Evolutionary conservation across 1,284 basidiomycete genomes (phyloP), one percentile per base, ranked within the genome.

Genomic region (Inonotus hispidus): DNA sequence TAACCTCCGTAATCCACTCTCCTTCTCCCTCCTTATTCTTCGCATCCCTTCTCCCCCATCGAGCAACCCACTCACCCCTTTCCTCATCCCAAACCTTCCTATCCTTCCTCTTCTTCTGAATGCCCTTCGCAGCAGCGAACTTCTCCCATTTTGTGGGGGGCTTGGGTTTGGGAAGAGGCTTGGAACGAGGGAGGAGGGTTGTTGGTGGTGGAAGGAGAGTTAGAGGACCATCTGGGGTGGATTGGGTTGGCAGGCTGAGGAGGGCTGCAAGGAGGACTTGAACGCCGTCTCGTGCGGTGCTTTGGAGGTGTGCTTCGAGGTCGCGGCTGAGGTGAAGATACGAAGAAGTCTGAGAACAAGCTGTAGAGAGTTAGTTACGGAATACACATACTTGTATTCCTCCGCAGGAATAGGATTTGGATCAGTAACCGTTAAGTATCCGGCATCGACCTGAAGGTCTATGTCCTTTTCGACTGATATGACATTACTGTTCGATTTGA

Each of bases 111-210:
- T 80, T 87, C 69, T 95, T 84, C 67, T 85, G 84, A 69, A 99
- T 99, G 35, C 97, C 97, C 78, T 98, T 98, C 47, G 91, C 88
- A 60, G 88, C 87, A 14, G 96, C 96, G 70, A 98, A 99, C 64
- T 86, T 82, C 77, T 98, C 93, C 97, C 97, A 99, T 74, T 98
- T 99, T 14, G 96, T 98, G 53, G 83, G 83, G 3, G 91, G 88
- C 75, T 96, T 97, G 3, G 91, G 88, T 71, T 95, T 95, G 0
- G 96, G 96, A 25, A 98, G 78, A 1, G 91, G 91, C 74, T 99
- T 99, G 49, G 95, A 84, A 37, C 96, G 85, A 0, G 96, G 96
- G 1, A 98, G 82, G 52, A 79, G 77, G 38, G 88, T 92, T 4
- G 79, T 84, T 4, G 93, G 86, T 1, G 84, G 72, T 0, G 96